phyloP scores from a whole-genome alignment of 2,329 filamentous ascomycete genomes.

The Aphanocladium album region DNA sequence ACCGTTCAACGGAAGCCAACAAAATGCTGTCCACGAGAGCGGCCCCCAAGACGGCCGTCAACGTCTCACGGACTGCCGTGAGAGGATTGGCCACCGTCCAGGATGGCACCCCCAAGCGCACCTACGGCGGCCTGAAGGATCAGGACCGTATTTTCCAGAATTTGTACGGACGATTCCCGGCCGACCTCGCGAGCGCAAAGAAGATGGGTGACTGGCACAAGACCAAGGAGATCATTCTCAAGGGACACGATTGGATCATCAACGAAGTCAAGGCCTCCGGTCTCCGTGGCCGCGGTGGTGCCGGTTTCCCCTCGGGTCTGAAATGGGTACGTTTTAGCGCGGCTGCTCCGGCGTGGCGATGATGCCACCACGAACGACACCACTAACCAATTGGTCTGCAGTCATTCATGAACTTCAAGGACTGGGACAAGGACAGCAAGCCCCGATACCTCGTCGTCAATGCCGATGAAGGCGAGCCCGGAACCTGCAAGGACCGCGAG shows the following conservation, averaged over 20 bases:
- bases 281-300: constrained; percentile 90
- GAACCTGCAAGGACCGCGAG: constrained; percentile 98
- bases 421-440: constrained; percentile 96
- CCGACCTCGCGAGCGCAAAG: constrained; percentile 88
- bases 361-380: constrained; percentile 7
- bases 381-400: constrained; percentile 33
- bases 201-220: constrained; percentile 99
- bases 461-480: constrained; percentile 96
- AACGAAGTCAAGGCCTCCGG: constrained; percentile 95
- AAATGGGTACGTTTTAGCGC: constrained; percentile 75
- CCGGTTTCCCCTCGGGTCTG: constrained; percentile 94
- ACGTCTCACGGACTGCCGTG: constrained; percentile 39
- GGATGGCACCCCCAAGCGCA: constrained; percentile 64
- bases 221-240: constrained; percentile 96
- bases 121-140: constrained; percentile 84
- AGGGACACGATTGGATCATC: constrained; percentile 99
- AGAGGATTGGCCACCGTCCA: constrained; percentile 79
- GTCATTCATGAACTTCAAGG: constrained; percentile 99
- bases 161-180: constrained; percentile 86
- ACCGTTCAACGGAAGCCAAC: constrained; percentile 27
- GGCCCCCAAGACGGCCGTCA: constrained; percentile 34
- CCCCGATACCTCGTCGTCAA: constrained; percentile 97
- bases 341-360: constrained; percentile 11
- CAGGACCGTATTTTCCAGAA: constrained; percentile 99
- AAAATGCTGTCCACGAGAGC: constrained; percentile 43